Evolutionary conservation across 306 rosid genomes (phyloP), one percentile per base, ranked within the genome.

Genomic region (Lablab purpureus): DNA sequence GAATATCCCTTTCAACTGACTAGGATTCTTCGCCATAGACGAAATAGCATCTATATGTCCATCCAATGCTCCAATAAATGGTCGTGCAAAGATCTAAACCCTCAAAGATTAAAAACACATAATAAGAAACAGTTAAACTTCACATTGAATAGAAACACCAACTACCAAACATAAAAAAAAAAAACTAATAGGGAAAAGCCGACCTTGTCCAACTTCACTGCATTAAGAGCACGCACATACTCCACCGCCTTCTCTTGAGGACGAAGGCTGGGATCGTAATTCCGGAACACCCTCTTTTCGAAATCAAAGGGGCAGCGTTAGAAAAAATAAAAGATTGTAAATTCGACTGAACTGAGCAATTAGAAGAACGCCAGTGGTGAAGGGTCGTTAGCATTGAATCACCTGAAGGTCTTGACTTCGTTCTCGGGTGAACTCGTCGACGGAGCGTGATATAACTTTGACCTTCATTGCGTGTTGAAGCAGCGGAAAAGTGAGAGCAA

Each of bases 391-490:
- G 60, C 46, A 25, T 37, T 67, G 52, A 49, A 71, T 83, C 46
- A 94, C 98, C 89, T 92, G 99, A 66, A 95, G 97, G 71, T 95
- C 99, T 45, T 92, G 88, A 80, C 99, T 92, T 76, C 99, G 89
- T 83, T 95, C 99, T 37, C 94, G 89, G 0, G 98, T 95, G 85
- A 86, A 90, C 19, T 93, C 99, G 18, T 93, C 99, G 0, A 86
- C 71, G 34, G 97, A 89, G 52, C 99, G 98, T 10, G 97, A 93
- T 75, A 95, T 88, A 30, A 91, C 96, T 82, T 95, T 93, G 76
- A 94, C 89, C 87, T 85, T 92, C 99, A 91, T 93, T 19, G 52
- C 27, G 10, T 12, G 62, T 19, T 10, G 40, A 60, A 75, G 19
- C 47, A 32, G 25, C 0, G 36, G 13, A 41, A 1, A 41, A 21